Evolutionary conservation across 2,329 filamentous ascomycete genomes (phyloP), one percentile per base, ranked within the genome.

Genomic region (Diaporthe sp.): DNA sequence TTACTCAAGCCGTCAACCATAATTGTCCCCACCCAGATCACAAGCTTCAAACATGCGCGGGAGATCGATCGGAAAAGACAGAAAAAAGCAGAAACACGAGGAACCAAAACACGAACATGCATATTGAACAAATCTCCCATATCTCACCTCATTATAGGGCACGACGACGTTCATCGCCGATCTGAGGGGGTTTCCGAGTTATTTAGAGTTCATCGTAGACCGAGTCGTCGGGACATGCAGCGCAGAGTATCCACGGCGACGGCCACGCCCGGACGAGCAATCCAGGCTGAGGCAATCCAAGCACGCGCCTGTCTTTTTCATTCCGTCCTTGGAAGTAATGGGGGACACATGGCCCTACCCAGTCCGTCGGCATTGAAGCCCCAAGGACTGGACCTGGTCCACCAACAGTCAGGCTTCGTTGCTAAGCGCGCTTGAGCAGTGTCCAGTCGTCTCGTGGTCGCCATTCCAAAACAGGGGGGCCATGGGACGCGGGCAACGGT

Each of bases 281-380:
- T 39, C 42, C 65, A 49, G n/a, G 49, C 12, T 12, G 10, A 34
- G 19, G n/a, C n/a, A 55, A 31, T 42, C 15, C 49, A 31, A 28
- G 34, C 65, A 55, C 49, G 25, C 37, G 65, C 15, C 8, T 55
- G 46, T 28, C 8, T 4, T 42, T 53, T 4, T 25, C n/a, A 13
- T 39, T 55, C 34, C 65, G 65, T 69, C 65, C 65, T 69, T 69
- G 65, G 65, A 69, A 69, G 65, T 69, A 55, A 69, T 39, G 10
- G 42, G 2, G 7, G 1, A 28, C 4, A 13, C 65, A 69, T 55
- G 65, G 49, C 65, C 58, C 7, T 69, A 19, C 65, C 65, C n/a
- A 49, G 65, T 42, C n/a, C 8, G 31, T 25, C 10, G 34, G 65
- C 65, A 67, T 67, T 68, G 46, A 53, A 12, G 22, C 1, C 44